phyloP scores from a whole-genome alignment of 2,329 filamentous ascomycete species.

The Verticillium longisporum region DNA sequence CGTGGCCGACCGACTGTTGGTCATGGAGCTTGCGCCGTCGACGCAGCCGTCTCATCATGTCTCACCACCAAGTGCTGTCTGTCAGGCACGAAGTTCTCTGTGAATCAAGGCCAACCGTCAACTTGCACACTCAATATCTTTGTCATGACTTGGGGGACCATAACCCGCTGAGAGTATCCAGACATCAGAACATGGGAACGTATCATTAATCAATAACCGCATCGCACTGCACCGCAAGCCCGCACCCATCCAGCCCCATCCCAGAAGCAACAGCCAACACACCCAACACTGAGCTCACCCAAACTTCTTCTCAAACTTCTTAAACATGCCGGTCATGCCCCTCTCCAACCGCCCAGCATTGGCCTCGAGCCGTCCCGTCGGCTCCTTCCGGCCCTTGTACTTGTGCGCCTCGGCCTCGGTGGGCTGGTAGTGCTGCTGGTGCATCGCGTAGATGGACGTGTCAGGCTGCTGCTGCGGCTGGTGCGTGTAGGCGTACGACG shows the following conservation, averaged over 20 bases:
- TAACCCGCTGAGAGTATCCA: no score
- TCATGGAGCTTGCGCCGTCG: no score
- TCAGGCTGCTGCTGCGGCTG: conserved; percentile 16
- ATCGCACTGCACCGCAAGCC: not conserved
- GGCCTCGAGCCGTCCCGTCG: conserved; percentile 52
- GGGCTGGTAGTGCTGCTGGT: conserved; percentile 64
- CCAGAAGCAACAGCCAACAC: not conserved
- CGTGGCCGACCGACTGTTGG: no score
- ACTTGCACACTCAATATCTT: no score
- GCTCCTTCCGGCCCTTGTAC: conserved; percentile 33
- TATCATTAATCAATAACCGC: no score
- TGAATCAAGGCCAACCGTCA: no score
- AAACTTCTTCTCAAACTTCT: conserved; percentile 74
- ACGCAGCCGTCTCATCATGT: no score
- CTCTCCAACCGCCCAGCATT: conserved; percentile 61
- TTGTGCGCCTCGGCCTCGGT: conserved; percentile 53
- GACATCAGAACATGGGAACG: no score
- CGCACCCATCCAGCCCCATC: not conserved
- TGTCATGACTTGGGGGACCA: no score
- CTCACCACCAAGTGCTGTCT: no score
- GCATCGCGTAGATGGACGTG: conserved; percentile 47
- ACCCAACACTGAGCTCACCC: conserved; percentile 24
- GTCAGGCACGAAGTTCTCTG: no score
- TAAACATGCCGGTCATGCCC: conserved; percentile 64
- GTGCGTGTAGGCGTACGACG: conserved; percentile 41